Base-by-base conservation (phyloP, 73 alveolate genomes). In the Paramecium pentaurelia region DNA sequence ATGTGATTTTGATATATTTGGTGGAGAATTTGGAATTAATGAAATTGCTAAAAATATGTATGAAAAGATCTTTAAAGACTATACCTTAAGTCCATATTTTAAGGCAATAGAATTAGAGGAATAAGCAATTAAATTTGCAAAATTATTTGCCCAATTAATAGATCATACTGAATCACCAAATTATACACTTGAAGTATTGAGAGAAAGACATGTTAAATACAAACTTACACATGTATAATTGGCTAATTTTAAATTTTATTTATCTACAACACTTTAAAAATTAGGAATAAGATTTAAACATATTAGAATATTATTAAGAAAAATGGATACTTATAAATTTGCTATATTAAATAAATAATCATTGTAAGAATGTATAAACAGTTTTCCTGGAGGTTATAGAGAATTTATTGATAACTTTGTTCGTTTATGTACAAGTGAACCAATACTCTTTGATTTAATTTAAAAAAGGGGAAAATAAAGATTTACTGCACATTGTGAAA, bases 101-200 rank as follows among this genome's bases (percentile, higher is more conserved):
- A 73, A 44, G 22, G 60, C 60, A 25, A 73, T 73, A 14, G 87
- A 73, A 73, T 40, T 73, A 10, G 87, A 73, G n/a, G 87, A 73
- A 73, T 36, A 73, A 38, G 87, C 87, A 8, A n/a, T 73, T 10
- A 73, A 73, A 40, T 73, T 73, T 40, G 87, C 87, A 8, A 73
- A 73, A 73, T 38, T 73, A 36, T 73, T 73, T 73, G 87, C 87
- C 18, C 12, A 73, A 73, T 73, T 73, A 20, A 73, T 73, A 4
- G 87, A 73, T 73, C 87, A 73, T 38, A 73, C 87, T 22, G 87
- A 73, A 73, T 73, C 87, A 36, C 87, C 87, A 37, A 73, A 73
- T 73, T 73, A 73, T 38, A 73, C 87, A 36, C 87, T 73, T 37
- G 87, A 73, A 73, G 60, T 40, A n/a, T 38, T 73, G n/a, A 73